These are phyloP conservation scores for Petunia hybrid DNA, from an alignment of 305 asterid species.

Conservation along the genomic window DNA sequence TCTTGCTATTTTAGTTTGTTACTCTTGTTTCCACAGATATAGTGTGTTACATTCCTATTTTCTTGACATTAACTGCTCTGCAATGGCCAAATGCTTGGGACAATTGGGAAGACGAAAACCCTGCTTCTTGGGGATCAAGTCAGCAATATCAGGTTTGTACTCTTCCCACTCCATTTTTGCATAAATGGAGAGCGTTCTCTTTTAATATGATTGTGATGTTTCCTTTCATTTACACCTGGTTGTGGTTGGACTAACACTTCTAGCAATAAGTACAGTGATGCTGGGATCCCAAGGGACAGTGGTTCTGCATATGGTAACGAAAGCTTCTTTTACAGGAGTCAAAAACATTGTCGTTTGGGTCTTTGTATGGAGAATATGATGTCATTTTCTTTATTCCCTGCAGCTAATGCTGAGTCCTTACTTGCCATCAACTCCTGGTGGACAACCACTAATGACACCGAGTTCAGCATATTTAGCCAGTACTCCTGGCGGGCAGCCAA, in stretches of 20 bases:
- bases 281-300: slow-evolving; percentile 91
- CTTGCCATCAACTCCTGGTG: slow-evolving; percentile 97
- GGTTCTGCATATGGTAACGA: slow-evolving; percentile 81
- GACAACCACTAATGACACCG: slow-evolving; percentile 98
- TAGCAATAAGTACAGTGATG: slow-evolving; percentile 65
- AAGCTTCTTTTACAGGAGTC: background rate
- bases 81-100: slow-evolving; percentile 59
- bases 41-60: background rate
- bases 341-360: background rate
- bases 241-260: slow-evolving; percentile 75
- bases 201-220: background rate
- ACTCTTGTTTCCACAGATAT: background rate
- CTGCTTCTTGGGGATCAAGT: slow-evolving; percentile 92
- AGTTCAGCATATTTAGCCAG: slow-evolving; percentile 97
- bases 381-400: slow-evolving; percentile 26
- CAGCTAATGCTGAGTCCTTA: slow-evolving; percentile 98
- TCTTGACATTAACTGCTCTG: slow-evolving; percentile 21
- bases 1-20: background rate
- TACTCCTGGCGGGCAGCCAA: slow-evolving; percentile 99
- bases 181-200: background rate
- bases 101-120: slow-evolving; percentile 92
- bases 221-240: slow-evolving; percentile 66
- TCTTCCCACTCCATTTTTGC: background rate
- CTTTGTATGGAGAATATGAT: slow-evolving; percentile 37
- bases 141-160: slow-evolving; percentile 82